These are phyloP conservation scores for Cercospora berteroae DNA, from an alignment of 2,329 filamentous ascomycete species.

Conservation along the genomic window DNA sequence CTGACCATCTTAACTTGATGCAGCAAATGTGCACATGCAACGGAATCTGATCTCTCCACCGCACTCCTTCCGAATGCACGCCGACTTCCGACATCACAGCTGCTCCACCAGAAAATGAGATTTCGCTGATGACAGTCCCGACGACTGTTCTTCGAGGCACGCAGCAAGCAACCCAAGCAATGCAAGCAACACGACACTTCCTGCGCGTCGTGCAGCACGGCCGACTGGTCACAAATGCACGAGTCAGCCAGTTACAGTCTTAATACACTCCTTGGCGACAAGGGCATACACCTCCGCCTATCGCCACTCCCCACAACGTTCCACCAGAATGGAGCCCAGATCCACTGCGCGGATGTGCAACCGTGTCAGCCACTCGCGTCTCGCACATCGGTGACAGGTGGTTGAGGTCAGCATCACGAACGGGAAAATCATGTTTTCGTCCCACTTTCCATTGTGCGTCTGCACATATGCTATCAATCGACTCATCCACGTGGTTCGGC, in stretches of 20 bases:
- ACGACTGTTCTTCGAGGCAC: not conserved
- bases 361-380: conserved; percentile 9
- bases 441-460: not conserved
- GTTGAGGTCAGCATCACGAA: not conserved
- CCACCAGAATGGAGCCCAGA: conserved; percentile 2
- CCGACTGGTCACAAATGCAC: not conserved
- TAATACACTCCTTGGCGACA: conserved; percentile 2
- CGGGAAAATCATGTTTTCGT: conserved; percentile 3
- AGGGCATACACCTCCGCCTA: conserved; percentile 7
- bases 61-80: not conserved
- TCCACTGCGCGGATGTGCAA: conserved; percentile 14
- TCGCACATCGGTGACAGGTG: not conserved
- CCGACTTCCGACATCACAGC: not conserved
- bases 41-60: not conserved
- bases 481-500: not conserved
- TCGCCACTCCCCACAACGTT: conserved; percentile 4
- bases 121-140: not conserved
- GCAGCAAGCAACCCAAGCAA: not conserved
- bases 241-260: conserved; percentile 8
- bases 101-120: not conserved
- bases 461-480: not conserved
- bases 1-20: conserved; percentile 6
- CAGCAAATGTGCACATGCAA: not conserved
- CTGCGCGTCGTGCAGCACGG: not conserved
- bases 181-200: not conserved